A percentile compares a stretch with the other conserved stretches of the same genome.
Evolutionary conservation across 1,284 basidiomycete genomes (phyloP).

Genomic region (Tremellales sp.): DNA sequence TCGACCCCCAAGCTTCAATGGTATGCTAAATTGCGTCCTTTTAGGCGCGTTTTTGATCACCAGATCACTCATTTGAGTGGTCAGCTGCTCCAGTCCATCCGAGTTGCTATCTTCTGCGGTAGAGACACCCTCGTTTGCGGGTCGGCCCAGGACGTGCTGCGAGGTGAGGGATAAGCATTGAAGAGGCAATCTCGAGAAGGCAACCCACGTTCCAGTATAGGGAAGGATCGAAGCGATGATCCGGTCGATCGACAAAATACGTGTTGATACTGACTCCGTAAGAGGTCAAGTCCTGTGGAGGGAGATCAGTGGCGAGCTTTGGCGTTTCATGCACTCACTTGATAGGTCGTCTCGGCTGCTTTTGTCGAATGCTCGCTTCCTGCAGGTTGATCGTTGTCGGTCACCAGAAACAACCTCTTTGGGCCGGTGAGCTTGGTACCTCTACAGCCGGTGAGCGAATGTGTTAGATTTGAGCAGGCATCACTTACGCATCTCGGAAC

Average conservation of each 20-base stretch:
- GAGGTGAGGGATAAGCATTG: conserved; percentile 3
- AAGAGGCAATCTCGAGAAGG: neutral
- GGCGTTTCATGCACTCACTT: conserved; percentile 18
- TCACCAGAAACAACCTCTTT: conserved; percentile 88
- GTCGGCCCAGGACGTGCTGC: conserved; percentile 58
- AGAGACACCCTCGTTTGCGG: conserved; percentile 50
- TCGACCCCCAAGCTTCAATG: conserved; percentile 65
- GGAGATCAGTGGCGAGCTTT: neutral
- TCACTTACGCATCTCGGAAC: conserved; percentile 70
- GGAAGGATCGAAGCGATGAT: conserved; percentile 66
- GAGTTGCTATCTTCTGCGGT: conserved; percentile 52
- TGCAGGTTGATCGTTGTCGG: conserved; percentile 73
- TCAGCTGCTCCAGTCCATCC: conserved; percentile 64
- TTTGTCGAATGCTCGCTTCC: conserved; percentile 29
- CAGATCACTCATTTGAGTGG: conserved; percentile 57
- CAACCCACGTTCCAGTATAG: conserved; percentile 77
- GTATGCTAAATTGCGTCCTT: conserved; percentile 76
- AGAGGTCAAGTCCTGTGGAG: conserved; percentile 70
- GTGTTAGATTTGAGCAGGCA: neutral
- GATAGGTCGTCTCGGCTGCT: conserved; percentile 40
- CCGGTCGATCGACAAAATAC: conserved; percentile 77
- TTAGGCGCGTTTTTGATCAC: conserved; percentile 82
- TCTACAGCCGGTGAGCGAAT: conserved; percentile 48
- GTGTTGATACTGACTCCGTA: conserved; percentile 81
- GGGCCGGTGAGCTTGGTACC: conserved; percentile 67